phyloP scores from a whole-genome alignment of 331 rosid genomes.

The Quercus lobata region DNA sequence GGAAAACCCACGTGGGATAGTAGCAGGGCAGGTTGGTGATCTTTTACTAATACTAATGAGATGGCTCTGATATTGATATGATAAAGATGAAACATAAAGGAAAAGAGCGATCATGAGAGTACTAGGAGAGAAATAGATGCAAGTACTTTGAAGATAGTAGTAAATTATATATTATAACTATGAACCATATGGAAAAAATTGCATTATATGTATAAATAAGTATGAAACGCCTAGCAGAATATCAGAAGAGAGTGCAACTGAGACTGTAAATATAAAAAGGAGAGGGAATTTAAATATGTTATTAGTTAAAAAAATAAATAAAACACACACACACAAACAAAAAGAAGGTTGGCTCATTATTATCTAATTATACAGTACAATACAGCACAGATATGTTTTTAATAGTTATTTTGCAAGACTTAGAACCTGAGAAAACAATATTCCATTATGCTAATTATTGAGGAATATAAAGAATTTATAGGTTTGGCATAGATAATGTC shows the following conservation, averaged over 20 bases:
- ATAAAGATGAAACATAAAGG: too few relatives aligned
- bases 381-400: neutral
- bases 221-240: neutral
- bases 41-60: too few relatives aligned
- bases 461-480: neutral
- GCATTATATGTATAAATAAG: too few relatives aligned
- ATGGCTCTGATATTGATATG: too few relatives aligned
- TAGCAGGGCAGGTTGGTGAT: too few relatives aligned
- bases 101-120: too few relatives aligned
- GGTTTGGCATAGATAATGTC: neutral
- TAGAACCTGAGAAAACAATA: neutral
- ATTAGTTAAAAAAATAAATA: neutral
- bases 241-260: neutral
- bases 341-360: neutral
- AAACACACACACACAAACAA: neutral
- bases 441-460: neutral
- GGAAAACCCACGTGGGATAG: too few relatives aligned
- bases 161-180: too few relatives aligned
- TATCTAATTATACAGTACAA: neutral
- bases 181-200: too few relatives aligned
- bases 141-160: too few relatives aligned
- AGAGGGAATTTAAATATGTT: neutral
- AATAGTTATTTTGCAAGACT: neutral
- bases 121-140: too few relatives aligned
- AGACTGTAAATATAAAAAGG: neutral